These are phyloP conservation scores for Coemansia sp. DNA, from an alignment of 192 early-diverging fungal genomes.

Conservation along the genomic window DNA sequence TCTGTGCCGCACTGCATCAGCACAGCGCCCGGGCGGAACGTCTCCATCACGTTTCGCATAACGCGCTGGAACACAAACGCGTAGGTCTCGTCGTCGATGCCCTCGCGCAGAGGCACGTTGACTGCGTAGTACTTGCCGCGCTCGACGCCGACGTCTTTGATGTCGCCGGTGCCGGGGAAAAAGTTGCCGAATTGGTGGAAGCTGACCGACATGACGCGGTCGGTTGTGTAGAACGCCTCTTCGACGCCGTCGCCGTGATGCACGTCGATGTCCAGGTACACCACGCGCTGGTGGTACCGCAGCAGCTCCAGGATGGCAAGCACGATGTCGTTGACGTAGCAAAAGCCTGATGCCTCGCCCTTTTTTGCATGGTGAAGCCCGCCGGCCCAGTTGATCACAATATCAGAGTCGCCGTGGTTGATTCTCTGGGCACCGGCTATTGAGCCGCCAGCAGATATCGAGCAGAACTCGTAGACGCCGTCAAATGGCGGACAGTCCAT, in stretches of 20 bases:
- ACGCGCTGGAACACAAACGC: conserved; percentile 83
- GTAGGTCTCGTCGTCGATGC: conserved; percentile 90
- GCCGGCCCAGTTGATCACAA: conserved; percentile 95
- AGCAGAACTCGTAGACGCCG: conserved; percentile 92
- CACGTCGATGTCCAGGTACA: conserved; percentile 98
- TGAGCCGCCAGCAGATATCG: conserved; percentile 87
- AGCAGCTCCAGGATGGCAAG: conserved; percentile 87
- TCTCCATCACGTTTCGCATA: conserved; percentile 83
- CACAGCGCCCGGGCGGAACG: conserved; percentile 83
- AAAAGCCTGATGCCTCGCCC: conserved; percentile 92
- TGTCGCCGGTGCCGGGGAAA: conserved; percentile 95
- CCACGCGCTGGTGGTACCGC: conserved; percentile 80
- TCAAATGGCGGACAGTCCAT: conserved; percentile 98
- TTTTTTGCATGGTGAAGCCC: conserved; percentile 97
- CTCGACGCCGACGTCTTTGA: conserved; percentile 87
- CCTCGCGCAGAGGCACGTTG: conserved; percentile 92
- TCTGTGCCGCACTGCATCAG: conserved; percentile 95
- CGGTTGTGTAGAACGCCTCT: conserved; percentile 96
- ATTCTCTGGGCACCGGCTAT: conserved; percentile 89
- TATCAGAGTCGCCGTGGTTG: conserved; percentile 76
- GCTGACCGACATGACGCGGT: conserved; percentile 98
- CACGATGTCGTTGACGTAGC: conserved; percentile 98
- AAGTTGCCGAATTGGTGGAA: conserved; percentile 98
- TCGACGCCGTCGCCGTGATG: conserved; percentile 99
- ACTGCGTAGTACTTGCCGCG: conserved; percentile 88